These are phyloP conservation scores for Heterobasidion occidentale DNA, from an alignment of 1,284 basidiomycete genomes.

Conservation along the genomic window DNA sequence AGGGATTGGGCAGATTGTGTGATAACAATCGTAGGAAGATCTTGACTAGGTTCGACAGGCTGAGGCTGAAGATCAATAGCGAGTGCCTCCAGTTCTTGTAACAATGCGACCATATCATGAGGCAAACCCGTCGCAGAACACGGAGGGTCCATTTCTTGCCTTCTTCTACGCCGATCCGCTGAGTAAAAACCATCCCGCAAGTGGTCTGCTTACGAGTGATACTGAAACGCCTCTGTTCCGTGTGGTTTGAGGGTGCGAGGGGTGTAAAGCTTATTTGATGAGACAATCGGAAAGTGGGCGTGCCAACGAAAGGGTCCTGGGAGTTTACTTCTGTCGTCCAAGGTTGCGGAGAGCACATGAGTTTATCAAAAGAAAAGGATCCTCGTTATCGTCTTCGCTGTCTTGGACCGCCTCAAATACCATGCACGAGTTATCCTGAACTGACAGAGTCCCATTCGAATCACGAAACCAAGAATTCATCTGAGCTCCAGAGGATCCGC, in stretches of 20 bases:
- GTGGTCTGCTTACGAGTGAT: too few relatives aligned
- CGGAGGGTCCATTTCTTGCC: constrained; percentile 12
- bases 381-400: constrained; percentile 7
- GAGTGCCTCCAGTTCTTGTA: constrained; percentile 12
- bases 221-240: too few relatives aligned
- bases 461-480: too few relatives aligned
- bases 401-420: background rate
- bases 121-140: constrained; percentile 11
- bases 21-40: constrained; percentile 11
- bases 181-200: too few relatives aligned
- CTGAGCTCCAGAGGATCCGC: too few relatives aligned
- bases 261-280: too few relatives aligned
- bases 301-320: background rate
- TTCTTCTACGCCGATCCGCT: background rate
- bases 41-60: background rate
- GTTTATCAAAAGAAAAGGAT: constrained; percentile 10
- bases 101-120: constrained; percentile 10
- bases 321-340: constrained; percentile 1
- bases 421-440: too few relatives aligned
- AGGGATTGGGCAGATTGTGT: constrained; percentile 9
- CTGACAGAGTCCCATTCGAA: too few relatives aligned
- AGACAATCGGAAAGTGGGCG: too few relatives aligned
- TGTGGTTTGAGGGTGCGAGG: too few relatives aligned
- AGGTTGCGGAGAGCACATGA: background rate
- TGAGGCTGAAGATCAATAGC: constrained; percentile 7